Evolutionary conservation across 225 moss, liverwort and hornwort species (phyloP), one percentile per base, ranked within the genome.

Genomic region (Asterella californica): DNA sequence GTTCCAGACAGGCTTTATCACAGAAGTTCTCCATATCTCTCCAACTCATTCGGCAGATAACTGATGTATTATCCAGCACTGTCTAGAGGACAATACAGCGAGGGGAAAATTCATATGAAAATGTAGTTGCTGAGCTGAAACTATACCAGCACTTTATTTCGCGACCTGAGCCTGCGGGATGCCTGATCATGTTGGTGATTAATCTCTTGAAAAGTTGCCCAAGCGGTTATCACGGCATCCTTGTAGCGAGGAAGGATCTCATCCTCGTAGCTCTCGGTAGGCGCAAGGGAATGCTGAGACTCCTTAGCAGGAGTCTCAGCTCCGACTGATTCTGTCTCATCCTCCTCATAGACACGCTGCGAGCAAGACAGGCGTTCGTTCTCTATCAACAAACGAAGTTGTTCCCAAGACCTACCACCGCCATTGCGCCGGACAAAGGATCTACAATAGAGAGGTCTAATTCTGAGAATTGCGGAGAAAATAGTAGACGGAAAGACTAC

Each of bases 341-440:
- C 93, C 86, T 92, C 95, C 80, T 99, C 97, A 73, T 95, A 92
- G 59, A 99, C 97, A 76, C 93, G 91, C 95, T 99, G 93, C 72
- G 85, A 19, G n/a, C 71, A 71, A 25, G 71, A n/a, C 47, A 47
- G 18, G 25, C 38, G 18, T 18, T 37, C 38, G 18, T 18, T 37
- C 17, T 10, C 2, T 32, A 69, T 69, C 37, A 37, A 66, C 42
- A 2, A 66, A 2, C 34, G 34, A 66, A 4, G 34, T 1, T 2
- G 7, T 2, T 22, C 24, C 9, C 63, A 21, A 57, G 22, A 57
- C 21, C 2, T 57, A 5, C 14, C 2, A 57, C 17, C 22, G 17
- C 6, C 57, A 57, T 57, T 21, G 21, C 17, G 17, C 57, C 2
- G 22, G 22, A 21, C 22, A 57, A n/a, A n/a, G 22, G 2, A 24